These are phyloP conservation scores for Stagonosporopsis tanaceti DNA, from an alignment of 2,329 filamentous ascomycete genomes.

Conservation along the genomic window DNA sequence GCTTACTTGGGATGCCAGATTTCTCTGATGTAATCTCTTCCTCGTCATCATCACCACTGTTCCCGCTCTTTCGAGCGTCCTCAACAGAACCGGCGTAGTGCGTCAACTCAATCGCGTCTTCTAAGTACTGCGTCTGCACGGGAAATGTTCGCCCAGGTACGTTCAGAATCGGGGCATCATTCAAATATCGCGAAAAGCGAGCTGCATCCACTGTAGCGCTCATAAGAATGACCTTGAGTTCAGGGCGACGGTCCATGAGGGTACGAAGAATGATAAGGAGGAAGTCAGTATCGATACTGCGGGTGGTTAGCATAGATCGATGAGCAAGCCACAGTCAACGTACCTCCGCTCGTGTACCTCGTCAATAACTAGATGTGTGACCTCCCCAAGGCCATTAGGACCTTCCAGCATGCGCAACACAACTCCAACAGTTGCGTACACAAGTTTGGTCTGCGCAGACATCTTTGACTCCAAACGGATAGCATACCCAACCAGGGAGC, in stretches of 20 bases:
- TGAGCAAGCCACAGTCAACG: background rate
- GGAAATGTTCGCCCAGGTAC: slow-evolving; percentile 95
- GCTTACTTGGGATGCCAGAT: slow-evolving; percentile 67
- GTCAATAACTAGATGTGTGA: slow-evolving; percentile 95
- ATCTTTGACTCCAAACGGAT: slow-evolving; percentile 92
- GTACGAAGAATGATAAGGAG: slow-evolving; percentile 90
- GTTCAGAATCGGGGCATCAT: slow-evolving; percentile 83
- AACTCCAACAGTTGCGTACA: slow-evolving; percentile 89
- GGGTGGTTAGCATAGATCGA: slow-evolving; percentile 20
- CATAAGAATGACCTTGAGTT: slow-evolving; percentile 95
- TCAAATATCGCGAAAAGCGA: slow-evolving; percentile 87
- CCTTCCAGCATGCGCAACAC: slow-evolving; percentile 98
- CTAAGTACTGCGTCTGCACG: slow-evolving; percentile 84
- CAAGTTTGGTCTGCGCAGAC: slow-evolving; percentile 79
- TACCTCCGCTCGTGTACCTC: slow-evolving; percentile 88
- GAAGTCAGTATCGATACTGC: slow-evolving; percentile 91
- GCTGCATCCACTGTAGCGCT: slow-evolving; percentile 95
- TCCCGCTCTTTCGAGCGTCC: slow-evolving; percentile 62
- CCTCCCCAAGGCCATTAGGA: slow-evolving; percentile 82
- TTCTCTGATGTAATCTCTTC: slow-evolving; percentile 58
- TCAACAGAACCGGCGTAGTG: slow-evolving; percentile 64
- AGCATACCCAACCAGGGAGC: slow-evolving; percentile 91
- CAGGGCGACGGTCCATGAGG: slow-evolving; percentile 76
- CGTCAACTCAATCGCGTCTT: slow-evolving; percentile 90
- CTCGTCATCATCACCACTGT: slow-evolving; percentile 56